phyloP scores from a whole-genome alignment of 208 protist species.

The Naegleria gruberi region DNA sequence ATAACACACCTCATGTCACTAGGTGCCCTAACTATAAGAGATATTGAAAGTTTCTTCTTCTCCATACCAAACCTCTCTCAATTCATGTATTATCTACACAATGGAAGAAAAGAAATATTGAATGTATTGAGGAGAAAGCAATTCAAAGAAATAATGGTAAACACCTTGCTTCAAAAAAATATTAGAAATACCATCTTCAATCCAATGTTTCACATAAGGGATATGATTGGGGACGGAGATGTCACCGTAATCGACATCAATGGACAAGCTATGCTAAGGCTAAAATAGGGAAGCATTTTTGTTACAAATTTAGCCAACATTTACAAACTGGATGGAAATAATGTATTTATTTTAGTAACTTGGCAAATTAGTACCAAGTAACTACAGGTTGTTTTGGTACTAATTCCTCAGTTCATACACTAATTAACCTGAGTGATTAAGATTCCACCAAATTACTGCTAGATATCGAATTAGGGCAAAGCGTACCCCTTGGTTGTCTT shows the following conservation, averaged over 20 bases:
- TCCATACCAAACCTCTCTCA: neutral
- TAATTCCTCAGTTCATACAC: no score
- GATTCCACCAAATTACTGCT: no score
- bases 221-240: neutral
- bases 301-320: no score
- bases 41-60: neutral
- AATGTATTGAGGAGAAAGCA: neutral
- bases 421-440: no score
- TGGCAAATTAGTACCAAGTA: no score
- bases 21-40: neutral
- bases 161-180: neutral
- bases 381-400: no score
- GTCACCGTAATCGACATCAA: neutral
- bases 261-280: neutral
- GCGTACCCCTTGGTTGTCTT: no score
- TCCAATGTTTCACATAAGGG: neutral
- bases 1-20: neutral
- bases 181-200: neutral
- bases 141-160: neutral
- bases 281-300: no score
- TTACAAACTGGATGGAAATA: no score
- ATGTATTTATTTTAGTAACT: no score
- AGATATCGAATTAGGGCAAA: no score
- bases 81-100: neutral
- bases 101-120: neutral